Percentiles rank a stretch among this genome's conserved stretches.
Evolutionary conservation across 2,329 filamentous ascomycete species (phyloP).

Genomic region (Phaeosphaeriaceae sp.): DNA sequence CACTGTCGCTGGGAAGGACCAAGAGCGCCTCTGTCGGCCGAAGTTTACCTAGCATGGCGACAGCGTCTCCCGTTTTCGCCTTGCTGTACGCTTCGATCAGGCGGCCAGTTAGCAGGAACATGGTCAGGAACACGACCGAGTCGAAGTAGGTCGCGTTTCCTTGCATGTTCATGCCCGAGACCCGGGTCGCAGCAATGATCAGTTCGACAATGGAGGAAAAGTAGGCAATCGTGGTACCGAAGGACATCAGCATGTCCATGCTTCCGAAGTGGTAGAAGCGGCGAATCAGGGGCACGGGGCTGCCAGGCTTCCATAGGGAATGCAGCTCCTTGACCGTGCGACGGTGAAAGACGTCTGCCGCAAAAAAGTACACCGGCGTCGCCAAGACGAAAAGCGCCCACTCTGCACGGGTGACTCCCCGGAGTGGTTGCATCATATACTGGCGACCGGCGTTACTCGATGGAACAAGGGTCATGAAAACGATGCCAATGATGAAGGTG

Average conservation of each 20-base stretch:
- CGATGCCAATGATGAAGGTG: constrained; percentile 84
- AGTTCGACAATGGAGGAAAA: constrained; percentile 81
- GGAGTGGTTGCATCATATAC: constrained; percentile 74
- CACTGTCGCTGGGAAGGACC: constrained; percentile 55
- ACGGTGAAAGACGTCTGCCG: constrained; percentile 82
- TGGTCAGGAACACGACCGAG: constrained; percentile 87
- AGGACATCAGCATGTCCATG: constrained; percentile 92
- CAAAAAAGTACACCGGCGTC: constrained; percentile 86
- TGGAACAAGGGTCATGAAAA: constrained; percentile 85
- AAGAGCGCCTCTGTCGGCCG: constrained; percentile 80
- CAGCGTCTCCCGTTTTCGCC: constrained; percentile 84
- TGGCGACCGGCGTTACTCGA: constrained; percentile 62
- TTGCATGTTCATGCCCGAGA: constrained; percentile 37
- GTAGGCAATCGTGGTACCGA: constrained; percentile 88
- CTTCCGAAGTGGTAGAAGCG: constrained; percentile 93
- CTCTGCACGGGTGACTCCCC: constrained; percentile 74
- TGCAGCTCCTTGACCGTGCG: constrained; percentile 79
- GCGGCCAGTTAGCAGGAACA: constrained; percentile 80
- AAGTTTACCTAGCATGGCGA: constrained; percentile 78
- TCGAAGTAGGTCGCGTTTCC: constrained; percentile 73
- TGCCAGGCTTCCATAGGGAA: constrained; percentile 77
- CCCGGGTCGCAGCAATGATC: constrained; percentile 60
- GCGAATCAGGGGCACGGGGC: constrained; percentile 72
- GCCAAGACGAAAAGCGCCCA: constrained; percentile 81
- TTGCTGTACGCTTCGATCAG: constrained; percentile 90